phyloP scores from a whole-genome alignment of 179 eudicot genomes.

The Camellia oleifera region DNA sequence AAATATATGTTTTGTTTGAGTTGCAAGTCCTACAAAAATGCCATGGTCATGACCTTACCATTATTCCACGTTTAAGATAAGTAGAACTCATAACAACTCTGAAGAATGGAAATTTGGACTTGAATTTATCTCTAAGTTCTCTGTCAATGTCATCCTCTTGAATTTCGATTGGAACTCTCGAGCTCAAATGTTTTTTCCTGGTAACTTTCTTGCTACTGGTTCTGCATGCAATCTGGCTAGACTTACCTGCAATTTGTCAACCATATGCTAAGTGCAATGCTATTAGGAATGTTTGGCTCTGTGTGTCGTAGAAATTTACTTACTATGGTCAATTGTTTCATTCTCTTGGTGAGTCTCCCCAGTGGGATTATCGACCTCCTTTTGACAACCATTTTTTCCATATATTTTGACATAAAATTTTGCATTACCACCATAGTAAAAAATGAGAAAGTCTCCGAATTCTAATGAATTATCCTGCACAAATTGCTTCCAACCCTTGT shows the following conservation, averaged over 20 bases:
- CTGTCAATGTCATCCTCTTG: not conserved
- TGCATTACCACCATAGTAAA: conserved; percentile 10
- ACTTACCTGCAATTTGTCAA: not conserved
- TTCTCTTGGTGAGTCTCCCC: no score
- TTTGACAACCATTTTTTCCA: conserved; percentile 11
- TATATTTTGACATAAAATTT: conserved; percentile 8
- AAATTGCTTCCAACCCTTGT: conserved; percentile 21
- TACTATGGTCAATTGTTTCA: no score
- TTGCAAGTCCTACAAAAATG: not conserved
- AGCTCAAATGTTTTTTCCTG: not conserved
- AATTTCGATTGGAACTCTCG: not conserved
- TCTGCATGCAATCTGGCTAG: not conserved
- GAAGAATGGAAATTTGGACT: conserved; percentile 18
- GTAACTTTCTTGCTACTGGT: not conserved
- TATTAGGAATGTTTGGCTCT: no score
- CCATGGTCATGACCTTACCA: conserved; percentile 10
- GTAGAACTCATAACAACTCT: conserved; percentile 9
- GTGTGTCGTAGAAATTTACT: no score
- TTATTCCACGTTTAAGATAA: not conserved
- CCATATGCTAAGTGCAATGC: no score
- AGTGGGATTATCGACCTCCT: not conserved
- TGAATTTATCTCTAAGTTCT: not conserved
- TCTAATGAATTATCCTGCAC: conserved; percentile 5
- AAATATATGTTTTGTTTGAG: no score
- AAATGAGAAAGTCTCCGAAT: conserved; percentile 20